These are phyloP conservation scores for Acanthamoeba lenticulata DNA, from an alignment of 208 protist genomes.

Conservation along the genomic window DNA sequence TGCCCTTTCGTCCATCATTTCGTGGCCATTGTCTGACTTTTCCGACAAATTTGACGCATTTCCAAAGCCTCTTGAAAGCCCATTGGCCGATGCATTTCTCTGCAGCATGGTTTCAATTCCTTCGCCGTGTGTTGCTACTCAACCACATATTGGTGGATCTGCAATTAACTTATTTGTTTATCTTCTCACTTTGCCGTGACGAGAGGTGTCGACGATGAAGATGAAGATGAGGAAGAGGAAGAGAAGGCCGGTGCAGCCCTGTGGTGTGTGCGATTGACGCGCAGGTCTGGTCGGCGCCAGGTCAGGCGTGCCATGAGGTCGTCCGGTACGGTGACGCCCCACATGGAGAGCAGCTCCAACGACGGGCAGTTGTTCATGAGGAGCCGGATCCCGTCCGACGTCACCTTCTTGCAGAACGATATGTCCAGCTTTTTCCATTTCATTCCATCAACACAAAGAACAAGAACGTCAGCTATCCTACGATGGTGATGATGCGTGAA, in stretches of 20 bases:
- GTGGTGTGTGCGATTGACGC: background rate
- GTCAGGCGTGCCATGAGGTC: background rate
- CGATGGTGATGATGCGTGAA: background rate
- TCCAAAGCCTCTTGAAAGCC: background rate
- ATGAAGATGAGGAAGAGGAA: background rate
- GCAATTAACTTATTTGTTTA: too few species aligned
- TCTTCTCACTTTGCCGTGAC: too few species aligned
- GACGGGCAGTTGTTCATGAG: background rate
- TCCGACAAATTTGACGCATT: background rate
- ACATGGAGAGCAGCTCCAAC: constrained; percentile 29
- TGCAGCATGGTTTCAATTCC: background rate
- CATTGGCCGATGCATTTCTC: background rate
- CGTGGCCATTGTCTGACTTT: background rate
- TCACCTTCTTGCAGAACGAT: constrained; percentile 46
- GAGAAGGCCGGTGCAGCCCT: background rate
- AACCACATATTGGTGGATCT: background rate
- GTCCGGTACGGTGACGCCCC: constrained; percentile 35
- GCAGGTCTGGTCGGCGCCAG: background rate
- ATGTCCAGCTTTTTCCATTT: constrained; percentile 61
- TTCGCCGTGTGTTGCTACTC: background rate
- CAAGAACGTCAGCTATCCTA: background rate
- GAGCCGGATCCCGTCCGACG: constrained; percentile 17
- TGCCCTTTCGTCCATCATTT: background rate
- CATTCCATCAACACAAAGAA: too few species aligned
- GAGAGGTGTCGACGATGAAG: too few species aligned